Evolutionary conservation across 2,329 filamentous ascomycete species (phyloP).

Genomic region (Bertia moriformis): DNA sequence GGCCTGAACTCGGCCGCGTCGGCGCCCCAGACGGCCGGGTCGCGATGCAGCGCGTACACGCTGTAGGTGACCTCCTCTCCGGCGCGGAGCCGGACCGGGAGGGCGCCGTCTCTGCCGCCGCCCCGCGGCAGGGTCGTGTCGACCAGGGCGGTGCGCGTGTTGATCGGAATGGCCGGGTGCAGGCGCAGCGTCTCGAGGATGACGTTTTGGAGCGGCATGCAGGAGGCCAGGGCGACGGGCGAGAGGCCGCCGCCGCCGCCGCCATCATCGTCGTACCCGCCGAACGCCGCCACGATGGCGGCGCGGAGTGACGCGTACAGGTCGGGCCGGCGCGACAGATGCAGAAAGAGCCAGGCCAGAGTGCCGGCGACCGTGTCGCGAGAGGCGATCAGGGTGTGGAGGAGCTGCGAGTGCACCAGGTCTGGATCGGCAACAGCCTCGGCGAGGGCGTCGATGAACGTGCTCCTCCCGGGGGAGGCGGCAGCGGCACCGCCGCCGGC

Average conservation of each 20-base stretch:
- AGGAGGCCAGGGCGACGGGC: background rate
- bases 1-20: constrained; percentile 18
- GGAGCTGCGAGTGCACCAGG: background rate
- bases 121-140: constrained; percentile 21
- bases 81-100: constrained; percentile 13
- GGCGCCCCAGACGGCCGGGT: constrained; percentile 18
- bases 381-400: background rate
- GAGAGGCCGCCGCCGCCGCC: too few species aligned
- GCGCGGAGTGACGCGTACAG: background rate
- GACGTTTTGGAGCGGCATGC: background rate
- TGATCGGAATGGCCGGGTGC: constrained; percentile 13
- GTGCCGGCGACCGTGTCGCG: background rate
- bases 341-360: background rate
- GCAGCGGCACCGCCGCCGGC: background rate
- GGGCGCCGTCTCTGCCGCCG: constrained; percentile 16
- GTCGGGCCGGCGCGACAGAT: background rate
- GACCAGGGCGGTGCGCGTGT: constrained; percentile 28
- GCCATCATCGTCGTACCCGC: background rate
- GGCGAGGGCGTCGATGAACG: background rate
- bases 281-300: background rate
- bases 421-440: background rate
- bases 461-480: background rate
- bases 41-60: constrained; percentile 26
- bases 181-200: background rate
- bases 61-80: constrained; percentile 12